Percentiles rank a stretch among this genome's conserved stretches.
Evolutionary conservation across 1,284 basidiomycete genomes (phyloP).

Genomic region (Sanghuangporus sanghuang): DNA sequence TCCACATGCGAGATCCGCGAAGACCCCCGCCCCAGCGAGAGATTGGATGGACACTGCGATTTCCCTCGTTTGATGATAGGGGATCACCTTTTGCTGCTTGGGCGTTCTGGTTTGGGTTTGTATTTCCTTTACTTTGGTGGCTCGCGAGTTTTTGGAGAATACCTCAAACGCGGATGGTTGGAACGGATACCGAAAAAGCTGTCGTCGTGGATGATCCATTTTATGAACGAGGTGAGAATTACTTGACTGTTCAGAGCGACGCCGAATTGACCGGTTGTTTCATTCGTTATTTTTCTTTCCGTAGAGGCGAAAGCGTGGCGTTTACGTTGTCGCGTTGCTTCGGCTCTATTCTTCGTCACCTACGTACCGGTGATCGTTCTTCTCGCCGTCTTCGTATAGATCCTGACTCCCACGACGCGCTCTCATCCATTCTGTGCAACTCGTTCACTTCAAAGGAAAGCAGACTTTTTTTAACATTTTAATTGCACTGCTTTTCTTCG

Average conservation of each 20-base stretch:
- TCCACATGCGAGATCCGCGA: slow-evolving; percentile 75
- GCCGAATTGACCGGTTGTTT: not conserved
- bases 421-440: not conserved
- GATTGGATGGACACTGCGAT: slow-evolving; percentile 56
- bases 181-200: slow-evolving; percentile 59
- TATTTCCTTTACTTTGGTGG: slow-evolving; percentile 77
- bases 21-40: slow-evolving; percentile 51
- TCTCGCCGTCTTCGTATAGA: slow-evolving; percentile 53
- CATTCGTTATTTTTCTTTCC: not conserved
- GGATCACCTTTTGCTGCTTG: slow-evolving; percentile 67
- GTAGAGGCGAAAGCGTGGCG: slow-evolving; percentile 74
- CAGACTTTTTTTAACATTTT: not conserved
- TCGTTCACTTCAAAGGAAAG: not conserved
- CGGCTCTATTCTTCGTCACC: slow-evolving; percentile 59
- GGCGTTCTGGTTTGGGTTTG: slow-evolving; percentile 70
- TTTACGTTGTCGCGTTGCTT: slow-evolving; percentile 65
- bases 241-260: not conserved
- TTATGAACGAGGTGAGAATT: slow-evolving; percentile 59
- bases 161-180: slow-evolving; percentile 56
- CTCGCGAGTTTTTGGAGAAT: slow-evolving; percentile 54
- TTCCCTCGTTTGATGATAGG: slow-evolving; percentile 46
- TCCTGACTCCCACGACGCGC: slow-evolving; percentile 23
- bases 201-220: slow-evolving; percentile 73
- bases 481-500: not conserved
- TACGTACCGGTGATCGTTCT: slow-evolving; percentile 74